Evolutionary conservation across 257 asterid species (phyloP), one percentile per base, ranked within the genome.

Genomic region (Fraxinus excelsior): DNA sequence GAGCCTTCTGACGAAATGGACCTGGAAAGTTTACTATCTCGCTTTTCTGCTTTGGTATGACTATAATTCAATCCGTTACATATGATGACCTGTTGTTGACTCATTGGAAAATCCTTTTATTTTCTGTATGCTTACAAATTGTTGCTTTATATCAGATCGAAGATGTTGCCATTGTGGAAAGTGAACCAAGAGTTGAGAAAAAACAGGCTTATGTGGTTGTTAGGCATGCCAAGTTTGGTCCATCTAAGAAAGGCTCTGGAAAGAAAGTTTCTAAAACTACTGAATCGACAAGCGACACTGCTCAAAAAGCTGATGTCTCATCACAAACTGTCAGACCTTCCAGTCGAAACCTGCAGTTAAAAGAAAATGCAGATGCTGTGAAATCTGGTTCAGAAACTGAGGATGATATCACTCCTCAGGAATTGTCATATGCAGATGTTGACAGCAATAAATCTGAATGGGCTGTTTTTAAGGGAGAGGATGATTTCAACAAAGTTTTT

Each of bases 161-260:
- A 84, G 99, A 93, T 75, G 79, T 88, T 80, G 87, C 96, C 9
- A 19, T 82, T 64, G 67, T 77, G 67, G 99, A 96, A 87, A 78
- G 88, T 84, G 86, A 76, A 46, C 90, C 90, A 14, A 80, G 78
- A 77, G 87, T 83, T 46, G 97, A 91, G 83, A 88, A 85, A 67
- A 86, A 90, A 78, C 92, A 89, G 86, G 96, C 94, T 21, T 93
- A 72, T 76, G 26, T 90, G 16, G 79, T 95, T 51, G 86, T 88
- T 34, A 86, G 99, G 85, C 99, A 96, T 77, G 49, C 82, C 78
- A 95, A 91, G 84, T 91, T 84, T 70, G 98, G 99, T 12, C 90
- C 90, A 51, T 21, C 81, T 37, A 95, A 89, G 78, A 88, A 82
- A 67, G 89, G 94, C 19, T 77, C 91, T 0, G 88, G 82, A 81